A percentile compares a stretch with the other conserved stretches of the same genome.
These are phyloP conservation scores for Chalciporus chontae DNA, from an alignment of 768 basidiomycete species.

Conservation along the genomic window DNA sequence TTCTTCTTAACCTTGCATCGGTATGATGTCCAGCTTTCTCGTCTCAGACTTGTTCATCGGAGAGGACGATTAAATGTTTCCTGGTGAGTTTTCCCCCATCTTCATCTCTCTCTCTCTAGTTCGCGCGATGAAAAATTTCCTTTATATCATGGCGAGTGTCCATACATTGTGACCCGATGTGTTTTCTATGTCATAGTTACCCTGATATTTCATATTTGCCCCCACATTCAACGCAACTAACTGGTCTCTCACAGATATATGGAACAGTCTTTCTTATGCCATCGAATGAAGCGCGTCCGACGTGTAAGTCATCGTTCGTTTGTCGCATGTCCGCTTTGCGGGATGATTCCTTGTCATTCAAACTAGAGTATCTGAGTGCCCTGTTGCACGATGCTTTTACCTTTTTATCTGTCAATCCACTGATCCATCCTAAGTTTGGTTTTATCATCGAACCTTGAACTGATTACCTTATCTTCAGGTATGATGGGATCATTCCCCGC, in stretches of 20 bases:
- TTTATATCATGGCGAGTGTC: constrained; percentile 46
- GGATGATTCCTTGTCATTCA: constrained; percentile 65
- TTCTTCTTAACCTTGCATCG: neutral
- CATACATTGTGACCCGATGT: constrained; percentile 48
- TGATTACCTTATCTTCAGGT: constrained; percentile 3
- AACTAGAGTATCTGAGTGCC: constrained; percentile 93
- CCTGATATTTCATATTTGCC: constrained; percentile 57
- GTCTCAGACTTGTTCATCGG: neutral
- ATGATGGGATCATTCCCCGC: neutral
- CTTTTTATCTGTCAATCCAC: constrained; percentile 56
- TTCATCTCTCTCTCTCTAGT: neutral
- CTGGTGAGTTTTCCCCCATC: constrained; percentile 6
- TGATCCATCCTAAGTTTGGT: constrained; percentile 37
- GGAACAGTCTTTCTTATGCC: neutral
- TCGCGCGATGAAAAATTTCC: constrained; percentile 52
- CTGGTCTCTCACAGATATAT: constrained; percentile 1
- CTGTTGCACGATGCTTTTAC: constrained; percentile 64
- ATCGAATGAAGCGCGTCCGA: too few species aligned
- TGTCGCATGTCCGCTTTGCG: constrained; percentile 8
- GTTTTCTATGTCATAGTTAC: constrained; percentile 85
- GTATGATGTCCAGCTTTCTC: too few species aligned
- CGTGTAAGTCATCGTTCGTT: constrained; percentile 10
- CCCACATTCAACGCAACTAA: constrained; percentile 7
- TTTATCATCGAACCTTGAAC: constrained; percentile 1
- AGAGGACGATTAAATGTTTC: neutral